Percentiles rank a stretch among this genome's conserved stretches.
Evolutionary conservation across 2,329 filamentous ascomycete genomes (phyloP).

Genomic region (Elsinoe australis): DNA sequence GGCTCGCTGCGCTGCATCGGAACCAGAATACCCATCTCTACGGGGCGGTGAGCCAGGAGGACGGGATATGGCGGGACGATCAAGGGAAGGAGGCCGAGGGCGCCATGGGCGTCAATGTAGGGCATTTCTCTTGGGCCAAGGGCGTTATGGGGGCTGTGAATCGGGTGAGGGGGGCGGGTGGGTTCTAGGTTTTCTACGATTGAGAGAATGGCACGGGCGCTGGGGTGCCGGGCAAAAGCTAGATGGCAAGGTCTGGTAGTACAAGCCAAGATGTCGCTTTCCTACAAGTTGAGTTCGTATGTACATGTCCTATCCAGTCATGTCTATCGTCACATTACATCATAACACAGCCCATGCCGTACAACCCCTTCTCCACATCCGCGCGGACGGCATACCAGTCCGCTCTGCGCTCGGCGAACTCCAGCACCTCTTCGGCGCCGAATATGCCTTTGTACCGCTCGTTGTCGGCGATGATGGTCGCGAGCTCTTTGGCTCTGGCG

Average conservation of each 20-base stretch:
- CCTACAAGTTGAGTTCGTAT: too few species aligned
- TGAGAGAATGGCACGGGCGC: too few species aligned
- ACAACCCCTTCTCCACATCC: slow-evolving; percentile 93
- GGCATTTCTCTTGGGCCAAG: slow-evolving; percentile 51
- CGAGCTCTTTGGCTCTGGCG: slow-evolving; percentile 87
- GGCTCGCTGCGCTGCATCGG: slow-evolving; percentile 42
- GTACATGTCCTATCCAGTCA: too few species aligned
- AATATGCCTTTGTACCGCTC: slow-evolving; percentile 89
- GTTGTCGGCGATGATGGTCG: slow-evolving; percentile 84
- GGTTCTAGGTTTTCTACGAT: too few species aligned
- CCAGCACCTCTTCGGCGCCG: slow-evolving; percentile 90
- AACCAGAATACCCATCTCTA: slow-evolving; percentile 61
- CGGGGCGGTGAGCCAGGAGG: slow-evolving; percentile 45
- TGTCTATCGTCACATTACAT: slow-evolving; percentile 58
- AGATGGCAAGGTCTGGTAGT: too few species aligned
- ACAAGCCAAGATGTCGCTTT: too few species aligned
- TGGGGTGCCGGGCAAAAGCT: too few species aligned
- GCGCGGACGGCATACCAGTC: slow-evolving; percentile 91
- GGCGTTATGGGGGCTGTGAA: slow-evolving; percentile 52
- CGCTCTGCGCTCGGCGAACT: slow-evolving; percentile 86
- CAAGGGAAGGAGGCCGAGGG: slow-evolving; percentile 35
- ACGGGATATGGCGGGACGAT: slow-evolving; percentile 56
- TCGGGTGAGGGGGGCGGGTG: slow-evolving; percentile 36
- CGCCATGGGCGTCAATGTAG: slow-evolving; percentile 42
- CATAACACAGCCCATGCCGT: slow-evolving; percentile 77